Evolutionary conservation across 2,329 filamentous ascomycete species (phyloP).

Genomic region (Tolypocladium cylindrosporum): DNA sequence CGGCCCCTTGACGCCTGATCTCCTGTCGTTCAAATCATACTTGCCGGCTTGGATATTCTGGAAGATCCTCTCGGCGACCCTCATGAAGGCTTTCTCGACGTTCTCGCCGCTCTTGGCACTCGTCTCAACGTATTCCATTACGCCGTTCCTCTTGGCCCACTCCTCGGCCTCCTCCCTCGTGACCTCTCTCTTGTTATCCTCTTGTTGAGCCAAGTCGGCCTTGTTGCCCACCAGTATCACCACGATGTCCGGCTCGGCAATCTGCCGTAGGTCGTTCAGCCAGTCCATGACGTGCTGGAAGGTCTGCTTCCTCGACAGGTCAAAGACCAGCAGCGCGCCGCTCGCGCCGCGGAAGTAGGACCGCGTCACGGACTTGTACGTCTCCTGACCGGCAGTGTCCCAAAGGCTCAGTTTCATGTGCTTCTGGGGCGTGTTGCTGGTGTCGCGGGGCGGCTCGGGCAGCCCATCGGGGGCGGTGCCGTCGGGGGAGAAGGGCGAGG

Average conservation of each 20-base stretch:
- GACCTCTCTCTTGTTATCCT: constrained; percentile 64
- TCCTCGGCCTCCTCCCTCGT: constrained; percentile 74
- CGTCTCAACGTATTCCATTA: constrained; percentile 92
- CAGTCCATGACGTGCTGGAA: constrained; percentile 86
- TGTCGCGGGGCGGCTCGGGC: constrained; percentile 40
- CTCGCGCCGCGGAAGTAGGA: constrained; percentile 81
- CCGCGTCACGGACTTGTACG: constrained; percentile 90
- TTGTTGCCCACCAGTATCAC: constrained; percentile 96
- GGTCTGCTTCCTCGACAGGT: constrained; percentile 77
- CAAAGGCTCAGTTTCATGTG: constrained; percentile 92
- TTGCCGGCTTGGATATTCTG: constrained; percentile 92
- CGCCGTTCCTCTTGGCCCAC: constrained; percentile 78
- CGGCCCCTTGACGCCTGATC: constrained; percentile 79
- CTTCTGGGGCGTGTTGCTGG: constrained; percentile 39
- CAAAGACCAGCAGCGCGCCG: constrained; percentile 76
- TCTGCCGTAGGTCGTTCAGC: constrained; percentile 87
- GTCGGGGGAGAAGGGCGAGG: constrained; percentile 14
- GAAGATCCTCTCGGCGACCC: constrained; percentile 91
- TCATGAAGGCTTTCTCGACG: constrained; percentile 85
- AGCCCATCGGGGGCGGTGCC: constrained; percentile 27
- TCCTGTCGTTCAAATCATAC: constrained; percentile 88
- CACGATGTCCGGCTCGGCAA: constrained; percentile 91
- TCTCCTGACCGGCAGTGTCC: constrained; percentile 96
- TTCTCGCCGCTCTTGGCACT: constrained; percentile 91
- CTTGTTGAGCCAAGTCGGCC: constrained; percentile 59